These are phyloP conservation scores for Hanseniaspora valbyensis DNA, from an alignment of 805 yeast genomes.

Conservation along the genomic window DNA sequence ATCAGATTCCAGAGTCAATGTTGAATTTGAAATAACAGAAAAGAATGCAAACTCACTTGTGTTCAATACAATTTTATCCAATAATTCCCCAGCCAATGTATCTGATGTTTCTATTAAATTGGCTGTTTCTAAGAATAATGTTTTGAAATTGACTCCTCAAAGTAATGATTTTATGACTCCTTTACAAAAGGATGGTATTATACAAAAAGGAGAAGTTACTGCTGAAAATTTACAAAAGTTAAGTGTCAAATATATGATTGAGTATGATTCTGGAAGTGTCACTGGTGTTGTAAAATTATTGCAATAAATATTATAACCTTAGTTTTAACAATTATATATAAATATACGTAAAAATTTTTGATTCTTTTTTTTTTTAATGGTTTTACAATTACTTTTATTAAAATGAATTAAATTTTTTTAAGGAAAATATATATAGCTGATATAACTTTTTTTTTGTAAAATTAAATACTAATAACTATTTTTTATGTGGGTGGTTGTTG, in stretches of 20 bases:
- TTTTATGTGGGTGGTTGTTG: no score
- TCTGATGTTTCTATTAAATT: conserved; percentile 46
- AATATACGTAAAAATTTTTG: no score
- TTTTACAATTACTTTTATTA: no score
- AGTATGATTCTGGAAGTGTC: background rate
- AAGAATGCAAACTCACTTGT: conserved; percentile 31
- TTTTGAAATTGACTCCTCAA: conserved; percentile 51
- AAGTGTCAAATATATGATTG: conserved; percentile 17
- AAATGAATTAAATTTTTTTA: no score
- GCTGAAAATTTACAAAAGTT: conserved; percentile 23
- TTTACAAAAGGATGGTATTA: conserved; percentile 38
- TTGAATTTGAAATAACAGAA: conserved; percentile 37
- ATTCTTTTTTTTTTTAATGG: background rate
- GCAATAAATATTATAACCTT: background rate
- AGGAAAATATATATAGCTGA: no score
- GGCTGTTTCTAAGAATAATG: conserved; percentile 60
- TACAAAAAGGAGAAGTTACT: conserved; percentile 32
- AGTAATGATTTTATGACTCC: conserved; percentile 43
- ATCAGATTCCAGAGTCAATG: conserved; percentile 31
- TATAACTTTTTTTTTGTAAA: no score
- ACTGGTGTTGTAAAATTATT: conserved; percentile 7
- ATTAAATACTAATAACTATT: no score
- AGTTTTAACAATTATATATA: background rate
- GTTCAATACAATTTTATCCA: conserved; percentile 44
- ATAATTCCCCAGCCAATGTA: conserved; percentile 36